Evolutionary conservation across 106 monocot species (phyloP), one percentile per base, ranked within the genome.

Genomic region (Dendrobium huoshanense): DNA sequence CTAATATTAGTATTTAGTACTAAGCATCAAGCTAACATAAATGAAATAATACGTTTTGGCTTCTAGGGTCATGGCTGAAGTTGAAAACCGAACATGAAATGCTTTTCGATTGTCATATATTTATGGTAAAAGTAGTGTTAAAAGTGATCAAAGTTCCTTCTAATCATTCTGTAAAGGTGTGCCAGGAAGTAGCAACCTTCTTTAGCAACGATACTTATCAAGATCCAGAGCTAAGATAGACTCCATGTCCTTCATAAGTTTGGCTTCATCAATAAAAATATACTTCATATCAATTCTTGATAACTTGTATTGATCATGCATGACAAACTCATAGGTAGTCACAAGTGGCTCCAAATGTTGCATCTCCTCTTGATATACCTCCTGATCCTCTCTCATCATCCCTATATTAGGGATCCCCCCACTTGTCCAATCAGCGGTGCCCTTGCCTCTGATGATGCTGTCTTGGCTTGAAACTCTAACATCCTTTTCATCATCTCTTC

Each of bases 101-200:
- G 94, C 94, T 79, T 89, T 98, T 8, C 90, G 85, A 83, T 94
- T 98, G 81, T 98, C 97, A 81, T 94, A 98, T 58, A 98, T 94
- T 85, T 98, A 94, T 40, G 97, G 97, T 19, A 98, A 89, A 78
- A 98, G 92, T 56, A 98, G 79, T 86, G 94, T 98, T 80, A 98
- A 79, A 18, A 98, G 89, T 19, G 97, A 98, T 94, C 97, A 98
- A 11, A 98, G 91, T 78, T 98, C 94, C 87, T 98, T 98, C 78
- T 94, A 76, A 83, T 98, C 92, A 87, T 98, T 98, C 97, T 98
- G 97, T 77, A 98, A 84, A 88, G 97, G 97, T 25, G 97, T 98
- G 27, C 97, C 92, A 44, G 97, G 94, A 68, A 98, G 92, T 80
- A 98, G 97, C 72, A 98, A 77, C 33, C 97, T 84, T 70, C 97